Base-by-base conservation (phyloP, 306 rosid genomes). In the Dryas drummondii region DNA sequence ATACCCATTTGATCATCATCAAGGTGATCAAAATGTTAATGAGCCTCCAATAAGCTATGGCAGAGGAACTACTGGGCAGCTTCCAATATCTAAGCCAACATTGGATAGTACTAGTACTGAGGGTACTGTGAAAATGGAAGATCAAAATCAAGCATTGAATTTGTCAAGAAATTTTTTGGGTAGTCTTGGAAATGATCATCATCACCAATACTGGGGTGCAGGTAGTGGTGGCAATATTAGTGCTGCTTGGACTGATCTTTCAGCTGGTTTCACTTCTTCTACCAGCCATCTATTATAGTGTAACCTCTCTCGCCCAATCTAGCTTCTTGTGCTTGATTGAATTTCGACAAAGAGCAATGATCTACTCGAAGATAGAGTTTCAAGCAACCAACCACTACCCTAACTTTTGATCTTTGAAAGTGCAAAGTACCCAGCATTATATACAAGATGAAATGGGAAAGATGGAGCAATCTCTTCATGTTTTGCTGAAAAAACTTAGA, bases 231-330 rank as follows among this genome's bases (percentile, higher is more conserved):
- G 54, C 40, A 77, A 41, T 22, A 32, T 73, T 50, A 58, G 76
- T 16, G 86, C 69, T 83, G 86, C 89, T 78, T 90, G 98, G 98
- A 84, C 70, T 68, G 86, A 87, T 70, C 77, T 84, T 74, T 89
- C 91, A 32, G 37, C 37, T 61, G 83, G 83, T 84, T 91, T 93
- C 86, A 61, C 83, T 58, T 82, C 89, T 11, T 81, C 96, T 37
- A 76, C 86, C 26, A 79, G 66, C 56, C 90, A 87, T 73, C 77
- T 86, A 55, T 75, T 88, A 72, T 87, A 85, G 88, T 70, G 16
- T 70, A 46, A 27, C 27, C 68, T 64, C 68, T 63, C 37, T 32
- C 37, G 37, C 37, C 37, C 37, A 32, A 32, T 32, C 37, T 32
- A 32, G 37, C 37, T 32, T 32, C 3, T 32, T 32, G 37, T 32